phyloP scores from a whole-genome alignment of 768 basidiomycete genomes.

The Leccinum boreale region DNA sequence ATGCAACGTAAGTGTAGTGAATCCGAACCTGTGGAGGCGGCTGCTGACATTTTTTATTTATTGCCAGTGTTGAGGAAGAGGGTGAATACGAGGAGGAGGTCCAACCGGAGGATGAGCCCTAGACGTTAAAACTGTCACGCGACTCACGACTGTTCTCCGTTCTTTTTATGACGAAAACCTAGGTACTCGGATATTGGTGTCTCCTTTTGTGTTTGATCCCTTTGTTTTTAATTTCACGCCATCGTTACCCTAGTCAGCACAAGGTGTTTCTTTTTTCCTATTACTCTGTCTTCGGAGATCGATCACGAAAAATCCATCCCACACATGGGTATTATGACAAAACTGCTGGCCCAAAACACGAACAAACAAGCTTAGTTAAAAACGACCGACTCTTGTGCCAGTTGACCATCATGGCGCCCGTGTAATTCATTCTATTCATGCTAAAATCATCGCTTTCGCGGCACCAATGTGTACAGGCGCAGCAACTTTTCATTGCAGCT shows the following conservation, averaged over 20 bases:
- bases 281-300: not conserved
- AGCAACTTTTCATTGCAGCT: conserved; percentile 27
- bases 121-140: conserved; percentile 25
- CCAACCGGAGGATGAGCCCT: conserved; percentile 56
- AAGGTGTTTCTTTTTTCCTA: conserved; percentile 9
- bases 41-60: conserved; percentile 9
- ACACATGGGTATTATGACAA: not conserved
- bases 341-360: conserved; percentile 1
- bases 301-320: conserved; percentile 3
- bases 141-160: conserved; percentile 18
- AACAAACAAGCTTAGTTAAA: conserved; percentile 3
- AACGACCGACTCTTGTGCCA: no score
- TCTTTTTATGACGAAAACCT: conserved; percentile 34
- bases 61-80: conserved; percentile 74
- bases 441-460: not conserved
- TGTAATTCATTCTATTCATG: not conserved
- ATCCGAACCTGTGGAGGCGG: not conserved
- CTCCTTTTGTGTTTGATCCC: conserved; percentile 27
- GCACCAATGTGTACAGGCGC: conserved; percentile 34
- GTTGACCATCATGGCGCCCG: no score
- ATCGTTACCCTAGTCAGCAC: conserved; percentile 31
- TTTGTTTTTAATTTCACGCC: conserved; percentile 30
- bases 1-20: conserved; percentile 72
- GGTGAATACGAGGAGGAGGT: conserved; percentile 86
- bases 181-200: conserved; percentile 33